Base-by-base conservation (phyloP, 192 early-diverging fungal species). In the Rhizoclosmatium sp. region DNA sequence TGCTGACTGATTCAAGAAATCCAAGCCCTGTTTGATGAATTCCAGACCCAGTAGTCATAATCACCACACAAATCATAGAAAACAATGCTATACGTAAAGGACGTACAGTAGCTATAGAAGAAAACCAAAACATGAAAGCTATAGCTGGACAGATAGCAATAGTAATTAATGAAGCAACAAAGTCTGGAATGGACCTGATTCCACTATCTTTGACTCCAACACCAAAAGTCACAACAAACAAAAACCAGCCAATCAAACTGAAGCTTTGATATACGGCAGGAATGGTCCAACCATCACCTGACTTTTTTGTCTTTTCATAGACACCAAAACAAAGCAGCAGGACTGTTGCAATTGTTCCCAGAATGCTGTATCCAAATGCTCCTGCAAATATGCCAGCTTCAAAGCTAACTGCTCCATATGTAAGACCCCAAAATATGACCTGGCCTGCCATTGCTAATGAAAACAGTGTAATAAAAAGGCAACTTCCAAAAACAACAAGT, bases 371-470 rank as follows among this genome's bases (percentile, higher is more conserved):
- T 3, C 45, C 64, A 23, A 76, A 7, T 21, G 44, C 64, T 12
- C 75, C 75, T 46, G 47, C 64, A 66, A 76, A 76, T 14, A 76
- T 54, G 4, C 40, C 75, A 14, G 75, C 75, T 47, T 76, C 75
- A 48, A 19, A 42, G 5, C 42, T 39, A 65, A 76, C 60, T 51
- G 41, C 47, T 2, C 75, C 75, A 1, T 66, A 66, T 31, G 41
- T 21, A n/a, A 76, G 23, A 12, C 75, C 75, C 75, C 75, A 76
- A 41, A 76, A 76, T 40, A 66, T 76, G 2, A 47, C 75, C 12
- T 76, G 64, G 19, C 75, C 75, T 12, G 42, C 31, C 75, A 76
- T 65, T 64, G 64, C 12, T 10, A 66, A 7, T 3, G 75, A 76
- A n/a, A 76, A 3, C 23, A 66, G 4, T 21, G 47, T 4, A 3